phyloP scores from a whole-genome alignment of 2,329 filamentous ascomycete species.

The Cryoendolithus antarcticus region DNA sequence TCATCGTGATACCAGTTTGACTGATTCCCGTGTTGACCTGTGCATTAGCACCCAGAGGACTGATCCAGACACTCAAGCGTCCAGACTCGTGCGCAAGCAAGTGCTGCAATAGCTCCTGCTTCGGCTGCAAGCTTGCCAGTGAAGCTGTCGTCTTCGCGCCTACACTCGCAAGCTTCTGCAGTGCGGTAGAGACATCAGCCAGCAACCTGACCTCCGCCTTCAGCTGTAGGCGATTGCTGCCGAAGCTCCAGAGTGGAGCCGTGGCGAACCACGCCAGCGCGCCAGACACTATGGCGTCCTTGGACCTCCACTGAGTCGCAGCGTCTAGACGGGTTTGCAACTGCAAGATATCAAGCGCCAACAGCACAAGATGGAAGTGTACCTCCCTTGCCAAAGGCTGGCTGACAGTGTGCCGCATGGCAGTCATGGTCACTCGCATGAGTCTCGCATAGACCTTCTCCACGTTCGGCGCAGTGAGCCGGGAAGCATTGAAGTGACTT shows the following conservation, averaged over 20 bases:
- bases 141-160: conserved; percentile 37
- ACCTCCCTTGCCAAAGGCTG: conserved; percentile 86
- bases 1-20: conserved; percentile 30
- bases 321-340: conserved; percentile 54
- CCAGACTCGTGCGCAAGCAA: conserved; percentile 76
- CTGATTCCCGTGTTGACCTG: conserved; percentile 10
- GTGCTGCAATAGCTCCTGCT: conserved; percentile 70
- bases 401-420: conserved; percentile 54
- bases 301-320: conserved; percentile 65
- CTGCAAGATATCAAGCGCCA: conserved; percentile 66
- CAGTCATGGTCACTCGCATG: conserved; percentile 64
- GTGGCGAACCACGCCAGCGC: conserved; percentile 80
- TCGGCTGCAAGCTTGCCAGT: conserved; percentile 56
- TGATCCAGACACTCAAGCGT: conserved; percentile 79
- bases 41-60: conserved; percentile 57
- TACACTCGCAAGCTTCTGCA: conserved; percentile 53
- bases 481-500: conserved; percentile 88
- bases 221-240: conserved; percentile 81
- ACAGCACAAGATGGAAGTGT: conserved; percentile 74
- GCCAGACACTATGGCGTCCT: conserved; percentile 78
- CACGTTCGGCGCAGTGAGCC: conserved; percentile 70
- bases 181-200: conserved; percentile 55
- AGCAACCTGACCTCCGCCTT: conserved; percentile 88
- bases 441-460: conserved; percentile 73
- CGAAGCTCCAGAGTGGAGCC: conserved; percentile 82